Conservation (phyloP, 306 rosid genomes). For the Gynostemma pentaphyllum region DNA sequence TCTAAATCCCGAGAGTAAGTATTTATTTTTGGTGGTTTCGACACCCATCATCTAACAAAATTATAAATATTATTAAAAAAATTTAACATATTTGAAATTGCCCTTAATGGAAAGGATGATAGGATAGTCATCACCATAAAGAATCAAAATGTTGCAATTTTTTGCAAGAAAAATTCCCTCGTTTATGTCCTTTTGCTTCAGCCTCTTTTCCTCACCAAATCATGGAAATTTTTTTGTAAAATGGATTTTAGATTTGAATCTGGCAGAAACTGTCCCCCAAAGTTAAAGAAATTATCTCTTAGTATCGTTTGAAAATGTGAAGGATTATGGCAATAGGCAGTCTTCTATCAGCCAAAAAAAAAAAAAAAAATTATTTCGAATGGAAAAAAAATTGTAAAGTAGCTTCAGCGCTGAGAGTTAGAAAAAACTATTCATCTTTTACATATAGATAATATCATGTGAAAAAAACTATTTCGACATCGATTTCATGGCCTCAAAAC, state of each 20-base stretch:
- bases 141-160: background rate
- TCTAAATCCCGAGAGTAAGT: too few relatives aligned
- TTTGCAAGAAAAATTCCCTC: background rate
- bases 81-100: too few relatives aligned
- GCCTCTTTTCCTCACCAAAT: background rate
- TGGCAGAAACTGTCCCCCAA: background rate
- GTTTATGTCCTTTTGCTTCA: slow-evolving; percentile 1
- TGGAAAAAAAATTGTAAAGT: background rate
- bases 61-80: too few relatives aligned
- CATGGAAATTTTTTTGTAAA: slow-evolving; percentile 7
- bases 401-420: slow-evolving; percentile 10
- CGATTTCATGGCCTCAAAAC: too few relatives aligned
- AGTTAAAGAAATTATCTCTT: background rate
- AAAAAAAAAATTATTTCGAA: background rate
- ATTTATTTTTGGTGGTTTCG: too few relatives aligned
- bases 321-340: slow-evolving; percentile 10
- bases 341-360: slow-evolving; percentile 2
- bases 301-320: background rate
- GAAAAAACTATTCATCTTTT: background rate
- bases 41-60: too few relatives aligned
- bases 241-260: background rate
- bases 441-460: slow-evolving; percentile 4
- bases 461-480: too few relatives aligned
- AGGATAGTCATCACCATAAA: slow-evolving; percentile 11
- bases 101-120: background rate